Percentiles rank a stretch among this genome's conserved stretches.
These are phyloP conservation scores for Phytophthora cajani DNA, from an alignment of 352 stramenopile genomes.

Conservation along the genomic window DNA sequence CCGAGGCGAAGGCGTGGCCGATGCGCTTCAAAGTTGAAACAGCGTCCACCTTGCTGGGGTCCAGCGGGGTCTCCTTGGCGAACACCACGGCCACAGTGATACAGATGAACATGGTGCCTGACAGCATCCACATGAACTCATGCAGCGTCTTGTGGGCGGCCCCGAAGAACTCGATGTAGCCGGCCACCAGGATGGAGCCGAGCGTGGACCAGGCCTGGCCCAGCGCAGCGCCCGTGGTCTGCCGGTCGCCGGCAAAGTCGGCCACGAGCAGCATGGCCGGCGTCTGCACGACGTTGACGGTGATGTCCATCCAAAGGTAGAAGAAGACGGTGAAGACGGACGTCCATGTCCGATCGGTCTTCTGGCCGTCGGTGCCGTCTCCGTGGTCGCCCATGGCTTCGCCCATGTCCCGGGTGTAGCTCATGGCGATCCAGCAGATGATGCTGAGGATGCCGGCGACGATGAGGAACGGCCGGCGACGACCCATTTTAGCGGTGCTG, in stretches of 20 bases:
- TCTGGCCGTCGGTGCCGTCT: conserved; percentile 24
- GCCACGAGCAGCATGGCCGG: conserved; percentile 60
- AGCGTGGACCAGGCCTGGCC: conserved; percentile 58
- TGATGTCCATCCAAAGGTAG: conserved; percentile 77
- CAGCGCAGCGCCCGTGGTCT: conserved; percentile 57
- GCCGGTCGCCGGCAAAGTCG: conserved; percentile 68
- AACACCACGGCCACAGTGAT: conserved; percentile 40
- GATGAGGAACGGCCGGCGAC: conserved; percentile 53
- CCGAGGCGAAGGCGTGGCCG: conserved; percentile 41
- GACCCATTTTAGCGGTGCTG: conserved; percentile 47
- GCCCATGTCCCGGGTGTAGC: conserved; percentile 63
- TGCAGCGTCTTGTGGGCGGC: conserved; percentile 52
- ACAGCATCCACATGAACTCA: conserved; percentile 64
- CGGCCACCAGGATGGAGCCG: conserved; percentile 55
- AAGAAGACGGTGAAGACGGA: conserved; percentile 59
- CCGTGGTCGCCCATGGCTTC: conserved; percentile 58
- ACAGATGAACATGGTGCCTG: conserved; percentile 50
- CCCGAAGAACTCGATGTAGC: conserved; percentile 66
- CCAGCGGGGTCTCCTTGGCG: conserved; percentile 48
- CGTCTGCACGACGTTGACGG: conserved; percentile 64
- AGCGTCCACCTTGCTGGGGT: conserved; percentile 28
- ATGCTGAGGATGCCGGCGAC: conserved; percentile 42
- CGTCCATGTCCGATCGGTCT: conserved; percentile 50
- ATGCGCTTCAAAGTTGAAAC: conserved; percentile 37
- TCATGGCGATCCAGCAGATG: conserved; percentile 70